Evolutionary conservation across 768 basidiomycete genomes (phyloP), one percentile per base, ranked within the genome.

Genomic region (Lyophyllum shimeji): DNA sequence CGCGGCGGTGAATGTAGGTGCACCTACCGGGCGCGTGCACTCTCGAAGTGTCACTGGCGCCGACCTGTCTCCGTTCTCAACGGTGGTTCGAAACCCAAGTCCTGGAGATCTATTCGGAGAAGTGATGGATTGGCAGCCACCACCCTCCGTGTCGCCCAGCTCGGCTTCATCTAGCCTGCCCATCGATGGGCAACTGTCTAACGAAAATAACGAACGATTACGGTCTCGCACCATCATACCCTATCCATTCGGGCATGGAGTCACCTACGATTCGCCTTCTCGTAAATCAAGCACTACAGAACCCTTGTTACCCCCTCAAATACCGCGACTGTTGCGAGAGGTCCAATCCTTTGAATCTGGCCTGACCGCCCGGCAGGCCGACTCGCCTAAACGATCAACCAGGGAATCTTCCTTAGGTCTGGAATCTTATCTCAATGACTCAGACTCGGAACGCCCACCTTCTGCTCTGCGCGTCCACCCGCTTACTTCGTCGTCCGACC

Each of bases 321-420:
- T 80, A 1, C 78, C 83, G 1, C 83, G 81, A 3, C 74, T 77
- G 42, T 67, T 94, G n/a, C 86, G 90, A 21, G 87, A 87, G 67
- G 89, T 93, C 86, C 90, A 93, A 61, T 90, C 89, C 0, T 94
- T 93, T 65, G 92, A 94, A 61, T 93, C 90, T 3, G 85, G 85
- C 0, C 68, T 89, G 34, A 94, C 92, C 0, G 90, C 89, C 0
- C 81, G 84, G 21, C 87, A 88, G 46, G 66, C 64, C 33, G 78
- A 78, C 37, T 44, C 44, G 24, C 56, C 53, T n/a, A 56, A 59
- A 43, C 56, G 43, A 15, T 17, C 46, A n/a, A 51, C 53, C 45
- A 55, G 33, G 39, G 53, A 57, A 13, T 59, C 65, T 1, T 49
- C 58, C 21, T 50, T 61, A 27, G 51, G 52, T 15, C 55, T 50